Base-by-base conservation (phyloP, 768 basidiomycete species). In the Trametes cubensis region DNA sequence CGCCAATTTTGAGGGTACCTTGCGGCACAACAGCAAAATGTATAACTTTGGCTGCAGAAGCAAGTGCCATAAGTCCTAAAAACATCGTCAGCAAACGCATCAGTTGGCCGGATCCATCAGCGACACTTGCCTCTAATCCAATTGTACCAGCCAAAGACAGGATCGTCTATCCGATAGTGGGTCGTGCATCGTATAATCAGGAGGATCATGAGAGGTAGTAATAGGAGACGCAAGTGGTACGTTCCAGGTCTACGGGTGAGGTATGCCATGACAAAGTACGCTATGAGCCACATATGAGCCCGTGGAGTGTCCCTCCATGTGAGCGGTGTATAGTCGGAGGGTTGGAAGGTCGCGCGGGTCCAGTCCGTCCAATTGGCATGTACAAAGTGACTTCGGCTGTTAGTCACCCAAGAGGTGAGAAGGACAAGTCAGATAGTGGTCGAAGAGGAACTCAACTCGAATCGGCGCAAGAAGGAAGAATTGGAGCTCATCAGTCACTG, bases 241-340 rank as follows among this genome's bases (percentile, higher is more conserved):
- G 92, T 94, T 46, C 85, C 78, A 6, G 83, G 84, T 60, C 89
- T 76, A 61, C 90, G 80, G 3, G 85, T 81, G 15, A 94, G 82
- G 71, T 89, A 90, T 45, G 87, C 88, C 75, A 92, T 78, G 66
- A 84, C 79, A 17, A 88, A 67, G 67, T 85, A 84, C 0, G 88
- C 89, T 4, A 83, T 17, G 2, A 64, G 0, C 10, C 44, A 54
- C 7, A 21, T 25, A 14, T 54, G 42, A 1, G 62, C 62, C 0
- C 28, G 15, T 8, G 42, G 34, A 3, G 26, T 26, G 28, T 54
- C 58, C 2, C 25, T 5, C 62, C 56, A 53, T 49, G 56, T 63
- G 14, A 63, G 28, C 14, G 55, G 60, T 13, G 45, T 30, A 10
- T 18, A 61, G 6, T 18, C 34, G 2, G 34, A 4, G 11, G 13